Conservation (phyloP, 2,329 filamentous ascomycete species). For the Talaromyces sp. region DNA sequence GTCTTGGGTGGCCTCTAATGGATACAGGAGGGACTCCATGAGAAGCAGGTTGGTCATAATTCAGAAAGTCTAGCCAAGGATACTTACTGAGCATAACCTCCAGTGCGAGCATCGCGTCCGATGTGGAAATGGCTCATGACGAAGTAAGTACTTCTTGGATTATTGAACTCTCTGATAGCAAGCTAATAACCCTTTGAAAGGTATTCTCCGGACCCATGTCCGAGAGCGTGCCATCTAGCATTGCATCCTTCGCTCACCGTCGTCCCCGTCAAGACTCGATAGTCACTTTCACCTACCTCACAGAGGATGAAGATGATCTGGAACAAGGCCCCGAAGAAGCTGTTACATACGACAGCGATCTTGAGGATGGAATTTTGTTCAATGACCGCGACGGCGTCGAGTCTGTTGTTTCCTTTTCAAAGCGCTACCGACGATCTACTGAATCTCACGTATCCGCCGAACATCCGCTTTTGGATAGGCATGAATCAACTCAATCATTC, state of each 20-base stretch:
- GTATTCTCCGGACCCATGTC: constrained; percentile 89
- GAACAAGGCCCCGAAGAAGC: constrained; percentile 52
- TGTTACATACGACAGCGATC: constrained; percentile 43
- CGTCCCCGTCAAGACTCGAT: constrained; percentile 77
- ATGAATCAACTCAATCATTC: constrained; percentile 67
- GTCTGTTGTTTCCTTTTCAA: constrained; percentile 22
- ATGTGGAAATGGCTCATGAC: constrained; percentile 98
- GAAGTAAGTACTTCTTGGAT: constrained; percentile 69
- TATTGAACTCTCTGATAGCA: neutral
- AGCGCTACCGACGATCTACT: constrained; percentile 32
- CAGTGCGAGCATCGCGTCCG: constrained; percentile 75
- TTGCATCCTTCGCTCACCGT: constrained; percentile 87
- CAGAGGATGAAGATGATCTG: constrained; percentile 62
- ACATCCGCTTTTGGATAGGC: constrained; percentile 65
- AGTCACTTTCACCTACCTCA: constrained; percentile 84
- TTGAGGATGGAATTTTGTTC: constrained; percentile 40
- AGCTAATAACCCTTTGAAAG: constrained; percentile 30
- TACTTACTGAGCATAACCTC: neutral
- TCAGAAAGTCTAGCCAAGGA: neutral
- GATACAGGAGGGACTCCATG: constrained; percentile 36
- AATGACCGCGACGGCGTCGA: constrained; percentile 39
- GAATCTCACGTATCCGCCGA: constrained; percentile 47
- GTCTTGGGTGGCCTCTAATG: constrained; percentile 23
- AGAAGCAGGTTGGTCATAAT: constrained; percentile 36
- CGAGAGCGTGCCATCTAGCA: constrained; percentile 91